phyloP scores from a whole-genome alignment of 2,329 filamentous ascomycete genomes.

The Xylaria sp. region DNA sequence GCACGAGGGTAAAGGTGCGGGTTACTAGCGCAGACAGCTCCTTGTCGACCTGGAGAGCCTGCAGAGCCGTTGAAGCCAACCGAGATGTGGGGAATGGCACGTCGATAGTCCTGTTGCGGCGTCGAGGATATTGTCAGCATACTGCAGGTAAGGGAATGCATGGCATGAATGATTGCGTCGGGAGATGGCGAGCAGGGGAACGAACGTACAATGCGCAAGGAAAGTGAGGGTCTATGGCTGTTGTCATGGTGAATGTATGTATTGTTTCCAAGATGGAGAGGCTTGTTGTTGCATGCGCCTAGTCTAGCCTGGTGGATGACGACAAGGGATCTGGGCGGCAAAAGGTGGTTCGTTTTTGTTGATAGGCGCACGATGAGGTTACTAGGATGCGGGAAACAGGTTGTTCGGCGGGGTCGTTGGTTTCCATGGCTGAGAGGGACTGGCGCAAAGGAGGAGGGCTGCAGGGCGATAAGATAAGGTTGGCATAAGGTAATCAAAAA shows the following conservation, averaged over 20 bases:
- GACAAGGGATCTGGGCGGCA: neutral
- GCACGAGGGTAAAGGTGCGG: constrained; percentile 67
- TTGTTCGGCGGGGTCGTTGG: constrained; percentile 1
- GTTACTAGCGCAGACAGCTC: constrained; percentile 86
- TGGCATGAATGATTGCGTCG: constrained; percentile 9
- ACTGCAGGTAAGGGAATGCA: neutral
- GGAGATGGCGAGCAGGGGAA: constrained; percentile 20
- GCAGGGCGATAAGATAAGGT: neutral
- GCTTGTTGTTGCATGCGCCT: neutral
- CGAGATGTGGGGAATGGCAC: constrained; percentile 82
- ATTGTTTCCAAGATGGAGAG: neutral
- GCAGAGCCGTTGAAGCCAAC: constrained; percentile 76
- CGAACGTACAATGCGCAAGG: constrained; percentile 66
- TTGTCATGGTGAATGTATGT: constrained; percentile 45
- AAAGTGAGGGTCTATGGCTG: constrained; percentile 55
- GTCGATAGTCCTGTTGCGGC: constrained; percentile 65
- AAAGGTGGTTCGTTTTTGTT: neutral
- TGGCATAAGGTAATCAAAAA: neutral
- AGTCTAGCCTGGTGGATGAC: too few species aligned
- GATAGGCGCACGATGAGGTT: too few species aligned
- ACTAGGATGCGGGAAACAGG: too few species aligned
- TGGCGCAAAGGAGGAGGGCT: neutral
- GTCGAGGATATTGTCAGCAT: constrained; percentile 34
- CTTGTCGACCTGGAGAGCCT: constrained; percentile 80
- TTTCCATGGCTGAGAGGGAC: neutral